Conservation (phyloP, 2,329 filamentous ascomycete species). For the Biscogniauxia mediterranea region DNA sequence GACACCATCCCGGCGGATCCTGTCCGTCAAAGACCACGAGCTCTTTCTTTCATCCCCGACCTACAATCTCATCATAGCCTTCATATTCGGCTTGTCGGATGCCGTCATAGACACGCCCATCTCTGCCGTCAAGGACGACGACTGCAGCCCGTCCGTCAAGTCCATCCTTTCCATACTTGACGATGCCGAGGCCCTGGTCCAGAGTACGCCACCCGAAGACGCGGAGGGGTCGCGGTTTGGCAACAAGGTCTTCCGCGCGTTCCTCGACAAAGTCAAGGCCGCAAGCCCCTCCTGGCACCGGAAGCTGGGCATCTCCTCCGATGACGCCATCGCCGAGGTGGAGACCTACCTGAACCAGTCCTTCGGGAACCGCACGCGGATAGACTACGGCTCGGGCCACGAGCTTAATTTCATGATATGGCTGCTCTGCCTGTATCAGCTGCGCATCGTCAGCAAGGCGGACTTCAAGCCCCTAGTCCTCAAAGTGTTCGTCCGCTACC, state of each 20-base stretch:
- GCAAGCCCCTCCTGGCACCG: slow-evolving; percentile 62
- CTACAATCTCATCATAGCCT: slow-evolving; percentile 73
- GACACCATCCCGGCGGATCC: slow-evolving; percentile 72
- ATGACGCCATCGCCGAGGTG: slow-evolving; percentile 64
- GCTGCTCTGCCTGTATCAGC: slow-evolving; percentile 88
- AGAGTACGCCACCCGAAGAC: slow-evolving; percentile 74
- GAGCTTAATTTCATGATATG: slow-evolving; percentile 97
- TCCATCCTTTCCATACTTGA: slow-evolving; percentile 69
- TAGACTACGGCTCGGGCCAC: slow-evolving; percentile 96
- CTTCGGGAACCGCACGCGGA: slow-evolving; percentile 81
- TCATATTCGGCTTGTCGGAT: slow-evolving; percentile 84
- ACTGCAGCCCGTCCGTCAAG: slow-evolving; percentile 58
- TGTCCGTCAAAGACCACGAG: slow-evolving; percentile 77
- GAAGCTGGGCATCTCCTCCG: slow-evolving; percentile 51
- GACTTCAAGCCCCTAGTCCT: slow-evolving; percentile 77
- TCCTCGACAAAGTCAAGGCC: slow-evolving; percentile 67
- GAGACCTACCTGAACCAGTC: slow-evolving; percentile 78
- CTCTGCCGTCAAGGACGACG: slow-evolving; percentile 55
- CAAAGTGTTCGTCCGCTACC: slow-evolving; percentile 76
- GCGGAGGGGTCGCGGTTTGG: slow-evolving; percentile 89
- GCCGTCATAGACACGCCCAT: slow-evolving; percentile 70
- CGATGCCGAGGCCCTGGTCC: slow-evolving; percentile 64
- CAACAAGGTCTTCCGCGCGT: slow-evolving; percentile 84
- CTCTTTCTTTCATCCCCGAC: slow-evolving; percentile 77
- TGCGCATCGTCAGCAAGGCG: slow-evolving; percentile 58